Evolutionary conservation across 1,139 yeast species (phyloP), one percentile per base, ranked within the genome.

Genomic region (Scheffersomyces illinoinensis): DNA sequence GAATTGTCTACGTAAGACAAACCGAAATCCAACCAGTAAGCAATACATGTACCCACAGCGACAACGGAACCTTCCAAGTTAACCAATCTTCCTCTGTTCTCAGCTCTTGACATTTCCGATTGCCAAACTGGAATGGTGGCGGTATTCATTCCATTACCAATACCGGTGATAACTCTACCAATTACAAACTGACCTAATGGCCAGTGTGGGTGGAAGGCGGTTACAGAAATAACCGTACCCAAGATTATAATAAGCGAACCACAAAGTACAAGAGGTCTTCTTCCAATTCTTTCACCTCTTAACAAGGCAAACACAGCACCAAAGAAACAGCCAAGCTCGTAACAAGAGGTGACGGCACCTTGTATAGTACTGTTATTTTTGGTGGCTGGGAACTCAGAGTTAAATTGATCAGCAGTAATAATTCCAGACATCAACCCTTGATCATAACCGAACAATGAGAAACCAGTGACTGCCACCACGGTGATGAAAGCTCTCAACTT

Each of bases 101-200:
- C 85, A 8, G 93, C 87, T 62, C 82, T 81, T 18, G 93, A 86
- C 82, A 89, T 85, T 74, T 90, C 96, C 0, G 95, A 85, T 72
- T 90, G 92, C 87, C 91, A 89, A 63, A 88, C 87, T 18, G 96
- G 96, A 60, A 90, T 87, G 48, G 93, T 88, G 43, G 93, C 89
- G 23, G 95, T 90, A 69, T 87, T 88, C 71, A 88, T 71, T 64
- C 96, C 96, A 64, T 88, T 88, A 65, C 96, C 96, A 52, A 88
- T 62, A 62, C 97, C 97, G n/a, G 92, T 85, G 52, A 89, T 76
- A 59, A 89, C 86, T 75, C 97, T 83, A 19, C 93, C 96, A 59
- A 88, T 77, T 53, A 89, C 85, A 57, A 90, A 85, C 67, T 89
- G 95, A 47, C 89, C 90, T 59, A 88, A 75, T 19, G 79, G 68